Evolutionary conservation across 768 basidiomycete genomes (phyloP).

Genomic region (Pleurotus cornucopiae): DNA sequence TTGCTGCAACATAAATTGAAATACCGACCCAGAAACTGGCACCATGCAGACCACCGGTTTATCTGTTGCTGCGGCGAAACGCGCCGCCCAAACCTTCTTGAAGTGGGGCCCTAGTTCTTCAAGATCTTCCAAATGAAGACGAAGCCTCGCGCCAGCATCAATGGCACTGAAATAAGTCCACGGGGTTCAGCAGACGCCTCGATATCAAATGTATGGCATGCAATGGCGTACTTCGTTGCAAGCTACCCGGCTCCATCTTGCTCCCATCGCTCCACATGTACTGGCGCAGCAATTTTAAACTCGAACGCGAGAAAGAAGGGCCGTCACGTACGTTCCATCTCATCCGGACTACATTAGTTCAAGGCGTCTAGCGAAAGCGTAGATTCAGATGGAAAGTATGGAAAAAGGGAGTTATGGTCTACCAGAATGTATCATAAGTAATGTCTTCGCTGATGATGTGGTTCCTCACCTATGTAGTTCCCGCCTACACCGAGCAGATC

Average conservation of each 20-base stretch:
- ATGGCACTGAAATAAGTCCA: slow-evolving; percentile 30
- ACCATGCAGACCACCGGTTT: slow-evolving; percentile 8
- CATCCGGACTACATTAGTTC: no score
- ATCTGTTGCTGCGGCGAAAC: slow-evolving; percentile 28
- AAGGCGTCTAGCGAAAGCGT: no score
- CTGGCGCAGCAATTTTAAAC: slow-evolving; percentile 11
- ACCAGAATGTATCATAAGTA: no score
- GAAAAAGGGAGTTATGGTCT: no score
- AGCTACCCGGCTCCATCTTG: slow-evolving; percentile 41
- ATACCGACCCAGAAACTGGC: background rate
- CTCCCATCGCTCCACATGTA: slow-evolving; percentile 21
- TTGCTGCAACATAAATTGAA: no score
- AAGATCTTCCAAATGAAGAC: slow-evolving; percentile 46
- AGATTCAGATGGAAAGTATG: no score
- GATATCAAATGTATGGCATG: background rate
- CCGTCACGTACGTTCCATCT: background rate
- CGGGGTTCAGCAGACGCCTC: background rate
- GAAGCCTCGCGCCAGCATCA: slow-evolving; percentile 52
- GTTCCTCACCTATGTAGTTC: slow-evolving; percentile 46
- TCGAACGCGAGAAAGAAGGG: background rate
- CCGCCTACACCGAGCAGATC: slow-evolving; percentile 78
- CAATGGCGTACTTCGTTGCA: slow-evolving; percentile 41
- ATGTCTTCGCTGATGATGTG: no score
- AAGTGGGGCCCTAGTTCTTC: slow-evolving; percentile 47
- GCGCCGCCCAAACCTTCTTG: slow-evolving; percentile 40